Evolutionary conservation across 2,329 filamentous ascomycete genomes (phyloP).

Genomic region (Volutella citrinella): DNA sequence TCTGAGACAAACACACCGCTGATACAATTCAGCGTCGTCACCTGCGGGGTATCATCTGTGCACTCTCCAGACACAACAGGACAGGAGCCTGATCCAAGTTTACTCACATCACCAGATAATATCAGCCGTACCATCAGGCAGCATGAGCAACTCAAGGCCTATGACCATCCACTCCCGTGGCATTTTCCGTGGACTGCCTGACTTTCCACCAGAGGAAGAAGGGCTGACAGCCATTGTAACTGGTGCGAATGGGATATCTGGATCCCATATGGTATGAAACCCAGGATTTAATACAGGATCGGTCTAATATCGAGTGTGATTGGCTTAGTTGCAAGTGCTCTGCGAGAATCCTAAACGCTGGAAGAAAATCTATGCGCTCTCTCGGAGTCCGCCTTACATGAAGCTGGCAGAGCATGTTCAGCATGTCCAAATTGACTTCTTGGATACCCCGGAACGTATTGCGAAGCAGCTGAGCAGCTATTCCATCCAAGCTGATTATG

Average conservation of each 20-base stretch:
- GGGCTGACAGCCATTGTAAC: conserved; percentile 10
- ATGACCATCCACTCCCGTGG: no score
- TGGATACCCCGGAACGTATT: neutral
- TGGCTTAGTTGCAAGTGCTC: conserved; percentile 4
- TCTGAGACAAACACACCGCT: no score
- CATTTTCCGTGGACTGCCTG: no score
- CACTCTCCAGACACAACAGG: no score
- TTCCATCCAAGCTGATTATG: conserved; percentile 2
- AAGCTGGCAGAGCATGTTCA: neutral
- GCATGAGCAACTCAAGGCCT: no score
- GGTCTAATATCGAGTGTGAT: no score
- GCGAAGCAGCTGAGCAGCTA: neutral
- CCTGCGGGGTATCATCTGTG: no score
- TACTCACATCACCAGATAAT: no score
- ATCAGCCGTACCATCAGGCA: no score
- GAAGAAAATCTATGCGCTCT: conserved; percentile 7
- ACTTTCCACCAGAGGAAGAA: conserved; percentile 2
- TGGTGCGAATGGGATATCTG: conserved; percentile 11
- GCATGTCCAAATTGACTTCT: neutral
- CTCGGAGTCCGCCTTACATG: conserved; percentile 2
- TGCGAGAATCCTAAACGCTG: conserved; percentile 4
- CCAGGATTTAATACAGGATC: no score
- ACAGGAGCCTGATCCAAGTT: no score
- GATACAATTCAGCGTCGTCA: no score
- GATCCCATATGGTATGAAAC: conserved; percentile 5